Percentiles rank a stretch among this genome's conserved stretches.
These are phyloP conservation scores for Globisporangium uncinulatum DNA, from an alignment of 352 stramenopile genomes.

Conservation along the genomic window DNA sequence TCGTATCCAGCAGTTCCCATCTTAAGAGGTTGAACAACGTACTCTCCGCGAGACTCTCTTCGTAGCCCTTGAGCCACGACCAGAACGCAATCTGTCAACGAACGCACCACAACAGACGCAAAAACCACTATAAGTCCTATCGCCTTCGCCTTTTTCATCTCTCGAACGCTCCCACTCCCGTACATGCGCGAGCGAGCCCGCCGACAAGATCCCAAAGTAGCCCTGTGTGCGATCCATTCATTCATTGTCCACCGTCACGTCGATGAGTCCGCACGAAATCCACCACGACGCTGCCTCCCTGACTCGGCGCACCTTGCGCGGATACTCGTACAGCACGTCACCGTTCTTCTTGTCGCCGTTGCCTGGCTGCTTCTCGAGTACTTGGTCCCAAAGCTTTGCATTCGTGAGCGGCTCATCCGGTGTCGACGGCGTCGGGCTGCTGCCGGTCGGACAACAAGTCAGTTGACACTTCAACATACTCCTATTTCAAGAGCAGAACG, in stretches of 20 bases:
- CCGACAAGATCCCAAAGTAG: slow-evolving; percentile 80
- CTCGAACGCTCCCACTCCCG: neutral
- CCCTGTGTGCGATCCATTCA: slow-evolving; percentile 20
- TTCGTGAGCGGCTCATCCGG: slow-evolving; percentile 50
- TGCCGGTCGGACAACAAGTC: slow-evolving; percentile 7
- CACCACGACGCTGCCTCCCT: too few relatives aligned
- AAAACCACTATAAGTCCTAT: neutral
- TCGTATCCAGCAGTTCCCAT: neutral
- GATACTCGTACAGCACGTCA: slow-evolving; percentile 81
- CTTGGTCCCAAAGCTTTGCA: slow-evolving; percentile 66
- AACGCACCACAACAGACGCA: slow-evolving; percentile 4
- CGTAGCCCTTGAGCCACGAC: slow-evolving; percentile 87
- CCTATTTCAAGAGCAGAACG: too few relatives aligned
- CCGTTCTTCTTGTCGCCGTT: slow-evolving; percentile 41
- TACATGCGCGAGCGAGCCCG: slow-evolving; percentile 74
- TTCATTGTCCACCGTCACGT: neutral
- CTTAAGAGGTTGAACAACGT: neutral
- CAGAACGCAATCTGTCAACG: slow-evolving; percentile 78
- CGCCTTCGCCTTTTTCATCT: neutral
- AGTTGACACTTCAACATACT: too few relatives aligned
- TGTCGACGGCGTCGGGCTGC: neutral
- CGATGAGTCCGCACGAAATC: too few relatives aligned
- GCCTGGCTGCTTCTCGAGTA: slow-evolving; percentile 51
- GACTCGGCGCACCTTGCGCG: slow-evolving; percentile 49
- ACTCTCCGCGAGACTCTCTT: slow-evolving; percentile 81